Evolutionary conservation across 768 basidiomycete genomes (phyloP).

Genomic region (Tulasnella sp.): DNA sequence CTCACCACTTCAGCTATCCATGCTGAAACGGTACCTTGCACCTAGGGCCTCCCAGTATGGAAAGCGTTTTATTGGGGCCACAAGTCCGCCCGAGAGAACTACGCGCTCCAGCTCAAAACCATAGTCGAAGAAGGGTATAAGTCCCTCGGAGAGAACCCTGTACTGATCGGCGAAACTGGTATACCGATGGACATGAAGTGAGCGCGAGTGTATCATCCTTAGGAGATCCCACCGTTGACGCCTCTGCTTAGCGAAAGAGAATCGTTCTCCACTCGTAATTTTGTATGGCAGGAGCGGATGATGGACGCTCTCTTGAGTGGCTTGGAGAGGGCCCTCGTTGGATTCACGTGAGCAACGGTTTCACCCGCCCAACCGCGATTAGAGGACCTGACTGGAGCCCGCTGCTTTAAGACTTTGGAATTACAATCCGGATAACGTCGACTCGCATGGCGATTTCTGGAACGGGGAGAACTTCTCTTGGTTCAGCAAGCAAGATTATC

Average conservation of each 20-base stretch:
- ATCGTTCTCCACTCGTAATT: slow-evolving; percentile 66
- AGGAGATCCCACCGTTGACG: neutral
- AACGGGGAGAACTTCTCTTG: slow-evolving; percentile 97
- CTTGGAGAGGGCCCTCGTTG: slow-evolving; percentile 65
- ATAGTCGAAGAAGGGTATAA: slow-evolving; percentile 62
- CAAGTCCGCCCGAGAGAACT: slow-evolving; percentile 72
- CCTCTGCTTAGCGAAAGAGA: slow-evolving; percentile 46
- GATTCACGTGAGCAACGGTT: slow-evolving; percentile 65
- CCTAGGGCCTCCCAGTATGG: slow-evolving; percentile 80
- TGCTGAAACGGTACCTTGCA: neutral
- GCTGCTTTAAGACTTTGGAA: slow-evolving; percentile 67
- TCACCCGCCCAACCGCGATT: neutral
- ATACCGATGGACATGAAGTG: slow-evolving; percentile 98
- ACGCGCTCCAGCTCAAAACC: slow-evolving; percentile 68
- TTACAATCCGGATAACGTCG: slow-evolving; percentile 83
- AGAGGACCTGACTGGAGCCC: neutral
- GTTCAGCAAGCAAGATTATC: slow-evolving; percentile 42
- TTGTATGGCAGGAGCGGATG: slow-evolving; percentile 78
- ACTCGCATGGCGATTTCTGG: slow-evolving; percentile 77
- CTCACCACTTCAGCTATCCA: neutral
- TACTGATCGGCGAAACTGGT: slow-evolving; percentile 87
- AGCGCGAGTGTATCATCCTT: slow-evolving; percentile 27
- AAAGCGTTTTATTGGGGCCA: slow-evolving; percentile 86
- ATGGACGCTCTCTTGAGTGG: slow-evolving; percentile 89
- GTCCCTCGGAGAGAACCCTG: slow-evolving; percentile 70